Percentiles rank a stretch among this genome's conserved stretches.
Conservation (phyloP, 2,329 filamentous ascomycete genomes). For the Apiospora pterosperma region DNA sequence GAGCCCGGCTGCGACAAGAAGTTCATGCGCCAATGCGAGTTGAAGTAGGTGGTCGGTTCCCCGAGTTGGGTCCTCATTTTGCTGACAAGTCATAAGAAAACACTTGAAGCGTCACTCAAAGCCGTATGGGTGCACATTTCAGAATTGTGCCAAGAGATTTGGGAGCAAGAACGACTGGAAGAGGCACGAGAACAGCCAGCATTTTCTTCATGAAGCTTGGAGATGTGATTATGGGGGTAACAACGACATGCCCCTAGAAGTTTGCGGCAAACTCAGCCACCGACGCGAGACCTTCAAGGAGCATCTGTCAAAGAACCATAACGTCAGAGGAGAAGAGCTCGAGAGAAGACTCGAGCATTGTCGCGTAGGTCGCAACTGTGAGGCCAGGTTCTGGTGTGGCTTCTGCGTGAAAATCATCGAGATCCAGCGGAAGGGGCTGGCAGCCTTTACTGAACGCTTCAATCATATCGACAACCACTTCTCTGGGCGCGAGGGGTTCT, state of each 20-base stretch:
- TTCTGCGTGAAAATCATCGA: constrained; percentile 64
- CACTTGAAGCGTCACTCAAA: constrained; percentile 77
- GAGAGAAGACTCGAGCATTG: constrained; percentile 47
- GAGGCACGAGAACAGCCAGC: constrained; percentile 79
- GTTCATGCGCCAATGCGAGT: constrained; percentile 50
- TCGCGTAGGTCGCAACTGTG: constrained; percentile 62
- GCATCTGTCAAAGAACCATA: constrained; percentile 58
- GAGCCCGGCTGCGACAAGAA: constrained; percentile 38
- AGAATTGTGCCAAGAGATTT: constrained; percentile 66
- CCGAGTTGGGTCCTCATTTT: neutral
- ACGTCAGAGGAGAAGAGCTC: constrained; percentile 26
- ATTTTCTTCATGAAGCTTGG: constrained; percentile 70
- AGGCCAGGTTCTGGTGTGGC: constrained; percentile 78
- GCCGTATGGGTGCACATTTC: constrained; percentile 79
- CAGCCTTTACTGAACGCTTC: constrained; percentile 54
- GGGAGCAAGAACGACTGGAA: constrained; percentile 97
- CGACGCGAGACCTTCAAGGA: constrained; percentile 55
- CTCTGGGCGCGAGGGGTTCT: constrained; percentile 42
- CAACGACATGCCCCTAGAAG: constrained; percentile 15
- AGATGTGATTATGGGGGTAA: constrained; percentile 52
- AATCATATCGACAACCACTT: constrained; percentile 77
- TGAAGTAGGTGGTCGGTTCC: constrained; percentile 43
- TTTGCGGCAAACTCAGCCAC: constrained; percentile 58
- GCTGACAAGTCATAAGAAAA: constrained; percentile 56
- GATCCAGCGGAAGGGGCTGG: constrained; percentile 45